Base-by-base conservation (phyloP, 768 basidiomycete species). In the Rhodosporidiobolus odoratus region DNA sequence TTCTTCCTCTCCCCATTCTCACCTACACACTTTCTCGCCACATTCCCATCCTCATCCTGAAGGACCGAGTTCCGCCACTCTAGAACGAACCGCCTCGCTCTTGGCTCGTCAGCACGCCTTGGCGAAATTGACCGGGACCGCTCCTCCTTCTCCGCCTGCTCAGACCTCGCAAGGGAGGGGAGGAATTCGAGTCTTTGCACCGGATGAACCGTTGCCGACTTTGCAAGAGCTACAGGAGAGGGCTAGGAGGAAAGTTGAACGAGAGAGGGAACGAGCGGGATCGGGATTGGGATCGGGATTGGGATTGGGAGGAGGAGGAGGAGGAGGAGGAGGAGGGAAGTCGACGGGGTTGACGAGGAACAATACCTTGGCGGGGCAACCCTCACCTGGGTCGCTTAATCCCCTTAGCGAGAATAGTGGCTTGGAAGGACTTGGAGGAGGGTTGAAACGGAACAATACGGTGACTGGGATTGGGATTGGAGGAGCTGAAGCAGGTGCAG, bases 111-210 rank as follows among this genome's bases (percentile, higher is more conserved):
- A 67, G 35, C 62, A 70, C n/a, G 76, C 76, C 23, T 67, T 76
- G 64, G 72, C 76, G 1, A 75, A 75, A 34, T 68, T 76, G 27
- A 75, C 74, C 25, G 76, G 76, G 25, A 68, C 68, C 17, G 58
- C 65, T 0, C 68, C 66, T 1, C 68, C 68, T 21, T 59, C 67
- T 12, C n/a, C n/a, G n/a, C 66, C 66, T 4, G 68, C 67, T 23
- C 65, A 58, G 1, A 45, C 50, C 34, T 69, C n/a, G n/a, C n/a
- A n/a, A n/a, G n/a, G n/a, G n/a, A n/a, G n/a, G n/a, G n/a, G n/a
- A n/a, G n/a, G n/a, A n/a, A n/a, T n/a, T n/a, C n/a, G n/a, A n/a
- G n/a, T 66, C 56, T 73, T 68, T 52, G 40, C 47, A 7, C 34
- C 56, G 23, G 57, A 57, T 21, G 63, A 67, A 59, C 60, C 69